Conservation (phyloP, 208 protist species). For the Borovskyia barvae region DNA sequence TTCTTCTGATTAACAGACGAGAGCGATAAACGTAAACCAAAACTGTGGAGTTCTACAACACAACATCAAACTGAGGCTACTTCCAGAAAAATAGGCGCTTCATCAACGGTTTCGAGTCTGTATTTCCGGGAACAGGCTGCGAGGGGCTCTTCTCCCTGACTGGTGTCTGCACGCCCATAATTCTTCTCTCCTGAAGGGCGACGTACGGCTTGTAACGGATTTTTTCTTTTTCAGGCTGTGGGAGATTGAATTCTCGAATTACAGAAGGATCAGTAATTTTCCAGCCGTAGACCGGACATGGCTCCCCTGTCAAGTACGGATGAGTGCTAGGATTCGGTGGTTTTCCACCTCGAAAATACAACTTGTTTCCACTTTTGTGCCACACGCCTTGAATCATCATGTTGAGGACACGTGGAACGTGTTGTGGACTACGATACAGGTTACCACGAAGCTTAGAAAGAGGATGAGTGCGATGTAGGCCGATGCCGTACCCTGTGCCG, state of each 20-base stretch:
- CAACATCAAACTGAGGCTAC: too few species aligned
- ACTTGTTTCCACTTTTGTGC: conserved; percentile 88
- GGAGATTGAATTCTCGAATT: conserved; percentile 83
- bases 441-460: conserved; percentile 82
- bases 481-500: conserved; percentile 85
- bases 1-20: too few species aligned
- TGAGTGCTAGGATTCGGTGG: conserved; percentile 87
- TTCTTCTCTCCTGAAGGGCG: conserved; percentile 81
- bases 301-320: conserved; percentile 87
- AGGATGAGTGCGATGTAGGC: conserved; percentile 78
- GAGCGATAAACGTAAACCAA: not conserved
- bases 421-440: conserved; percentile 42
- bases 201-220: conserved; percentile 86
- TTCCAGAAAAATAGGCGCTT: conserved; percentile 90
- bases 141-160: conserved; percentile 7
- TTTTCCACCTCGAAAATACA: conserved; percentile 89
- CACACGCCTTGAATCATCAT: conserved; percentile 92
- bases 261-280: conserved; percentile 76
- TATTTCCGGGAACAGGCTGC: conserved; percentile 4
- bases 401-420: conserved; percentile 75
- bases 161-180: conserved; percentile 46
- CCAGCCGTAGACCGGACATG: conserved; percentile 90
- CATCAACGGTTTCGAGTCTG: conserved; percentile 69
- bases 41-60: too few species aligned
- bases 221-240: conserved; percentile 66